Conservation (phyloP, 2,329 filamentous ascomycete genomes). For the Penicillium sp. region DNA sequence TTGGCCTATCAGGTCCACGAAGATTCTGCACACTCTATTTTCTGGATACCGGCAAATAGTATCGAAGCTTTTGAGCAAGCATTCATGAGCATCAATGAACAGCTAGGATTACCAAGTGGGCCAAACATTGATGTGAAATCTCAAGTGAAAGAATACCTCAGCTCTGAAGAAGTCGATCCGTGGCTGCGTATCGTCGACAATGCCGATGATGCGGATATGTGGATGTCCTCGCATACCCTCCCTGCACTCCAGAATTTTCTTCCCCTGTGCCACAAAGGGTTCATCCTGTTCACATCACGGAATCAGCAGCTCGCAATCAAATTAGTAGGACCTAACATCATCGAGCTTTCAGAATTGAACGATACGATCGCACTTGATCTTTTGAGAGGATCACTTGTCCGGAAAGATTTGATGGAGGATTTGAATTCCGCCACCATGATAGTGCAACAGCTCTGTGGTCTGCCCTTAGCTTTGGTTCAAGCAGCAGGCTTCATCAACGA, state of each 20-base stretch:
- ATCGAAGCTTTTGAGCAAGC: slow-evolving; percentile 23
- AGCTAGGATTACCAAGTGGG: slow-evolving; percentile 10
- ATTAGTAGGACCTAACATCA: slow-evolving; percentile 7
- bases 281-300: slow-evolving; percentile 21
- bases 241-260: slow-evolving; percentile 10
- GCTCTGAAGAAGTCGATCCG: slow-evolving; percentile 3
- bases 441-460: slow-evolving; percentile 8
- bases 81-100: slow-evolving; percentile 15
- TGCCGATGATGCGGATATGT: slow-evolving; percentile 24
- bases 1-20: slow-evolving; percentile 24
- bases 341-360: slow-evolving; percentile 8
- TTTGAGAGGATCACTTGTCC: slow-evolving; percentile 1
- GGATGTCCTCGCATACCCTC: slow-evolving; percentile 2
- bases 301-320: slow-evolving; percentile 12
- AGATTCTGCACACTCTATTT: slow-evolving; percentile 21
- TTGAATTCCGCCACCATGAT: neutral
- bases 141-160: slow-evolving; percentile 11
- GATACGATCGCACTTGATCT: neutral
- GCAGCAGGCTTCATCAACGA: slow-evolving; percentile 18
- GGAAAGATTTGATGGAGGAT: neutral
- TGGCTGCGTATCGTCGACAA: slow-evolving; percentile 31
- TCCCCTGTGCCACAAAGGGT: slow-evolving; percentile 16
- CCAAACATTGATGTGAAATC: slow-evolving; percentile 7
- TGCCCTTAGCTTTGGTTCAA: slow-evolving; percentile 15
- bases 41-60: slow-evolving; percentile 28